Evolutionary conservation across 1,284 basidiomycete genomes (phyloP).

Genomic region (Leccinum griseonigrum): DNA sequence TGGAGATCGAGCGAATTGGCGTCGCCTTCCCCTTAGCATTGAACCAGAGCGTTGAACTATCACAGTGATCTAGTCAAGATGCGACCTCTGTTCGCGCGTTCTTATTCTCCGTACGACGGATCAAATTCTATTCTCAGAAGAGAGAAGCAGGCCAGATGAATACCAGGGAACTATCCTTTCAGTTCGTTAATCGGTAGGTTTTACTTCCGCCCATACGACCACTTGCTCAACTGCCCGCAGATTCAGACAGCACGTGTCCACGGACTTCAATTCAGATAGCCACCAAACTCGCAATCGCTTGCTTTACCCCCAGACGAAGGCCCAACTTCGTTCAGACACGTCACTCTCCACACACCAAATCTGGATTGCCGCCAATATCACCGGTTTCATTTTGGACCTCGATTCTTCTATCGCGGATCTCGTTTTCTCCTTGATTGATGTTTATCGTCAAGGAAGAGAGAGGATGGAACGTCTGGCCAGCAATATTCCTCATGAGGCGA

Average conservation of each 20-base stretch:
- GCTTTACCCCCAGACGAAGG: slow-evolving; percentile 78
- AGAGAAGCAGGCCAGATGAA: slow-evolving; percentile 78
- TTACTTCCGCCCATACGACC: background rate
- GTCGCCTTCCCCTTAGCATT: slow-evolving; percentile 79
- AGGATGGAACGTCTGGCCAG: slow-evolving; percentile 64
- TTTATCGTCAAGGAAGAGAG: slow-evolving; percentile 81
- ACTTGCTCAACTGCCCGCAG: slow-evolving; percentile 37
- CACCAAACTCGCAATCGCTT: slow-evolving; percentile 77
- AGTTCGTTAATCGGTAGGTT: slow-evolving; percentile 75
- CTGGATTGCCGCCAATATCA: slow-evolving; percentile 72
- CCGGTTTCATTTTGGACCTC: slow-evolving; percentile 83
- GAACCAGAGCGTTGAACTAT: slow-evolving; percentile 50
- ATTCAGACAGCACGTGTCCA: slow-evolving; percentile 69
- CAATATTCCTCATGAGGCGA: slow-evolving; percentile 45
- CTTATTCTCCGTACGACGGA: slow-evolving; percentile 74
- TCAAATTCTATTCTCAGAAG: slow-evolving; percentile 70
- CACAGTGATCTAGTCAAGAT: slow-evolving; percentile 39
- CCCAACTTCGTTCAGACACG: slow-evolving; percentile 64
- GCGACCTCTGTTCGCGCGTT: slow-evolving; percentile 67
- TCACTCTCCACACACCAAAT: slow-evolving; percentile 53
- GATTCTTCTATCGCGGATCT: slow-evolving; percentile 81
- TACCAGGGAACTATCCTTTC: slow-evolving; percentile 74
- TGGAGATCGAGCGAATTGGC: slow-evolving; percentile 72
- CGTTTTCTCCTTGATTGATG: slow-evolving; percentile 78
- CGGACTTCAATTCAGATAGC: slow-evolving; percentile 70